Evolutionary conservation across 108 stramenopile species (phyloP).

Genomic region (Nannochloropsis gaditana): DNA sequence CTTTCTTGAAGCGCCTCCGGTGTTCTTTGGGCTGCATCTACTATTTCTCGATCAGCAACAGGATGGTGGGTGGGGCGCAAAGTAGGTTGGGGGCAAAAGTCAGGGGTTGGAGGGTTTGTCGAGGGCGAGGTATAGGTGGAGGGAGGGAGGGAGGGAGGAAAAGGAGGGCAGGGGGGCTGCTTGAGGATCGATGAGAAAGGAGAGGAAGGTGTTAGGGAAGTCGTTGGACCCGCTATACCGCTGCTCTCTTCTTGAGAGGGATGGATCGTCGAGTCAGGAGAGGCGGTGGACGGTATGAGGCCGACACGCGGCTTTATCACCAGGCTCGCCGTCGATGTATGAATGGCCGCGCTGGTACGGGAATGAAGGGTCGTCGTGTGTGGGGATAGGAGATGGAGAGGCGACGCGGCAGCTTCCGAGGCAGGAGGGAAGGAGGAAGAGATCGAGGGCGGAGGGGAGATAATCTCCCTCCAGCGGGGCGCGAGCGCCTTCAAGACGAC

Average conservation of each 20-base stretch:
- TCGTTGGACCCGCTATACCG: not conserved
- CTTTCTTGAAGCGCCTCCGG: too few species aligned
- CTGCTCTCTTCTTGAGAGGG: not conserved
- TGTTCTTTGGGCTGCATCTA: too few species aligned
- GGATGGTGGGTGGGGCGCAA: too few species aligned
- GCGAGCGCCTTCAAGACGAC: not conserved
- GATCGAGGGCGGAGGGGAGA: not conserved
- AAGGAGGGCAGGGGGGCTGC: not conserved
- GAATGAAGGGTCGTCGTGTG: not conserved
- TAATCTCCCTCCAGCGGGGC: not conserved
- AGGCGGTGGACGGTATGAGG: not conserved
- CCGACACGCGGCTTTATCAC: not conserved
- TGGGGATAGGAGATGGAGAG: not conserved
- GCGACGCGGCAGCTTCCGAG: not conserved
- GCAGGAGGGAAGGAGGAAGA: not conserved
- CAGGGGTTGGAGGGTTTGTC: not conserved
- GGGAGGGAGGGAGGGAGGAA: slow-evolving; percentile 1
- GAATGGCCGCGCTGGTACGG: not conserved
- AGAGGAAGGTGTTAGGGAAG: not conserved
- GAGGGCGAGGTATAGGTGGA: not conserved
- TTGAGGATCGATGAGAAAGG: not conserved
- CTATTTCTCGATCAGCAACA: too few species aligned
- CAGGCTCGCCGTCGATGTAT: not conserved
- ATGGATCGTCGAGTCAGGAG: not conserved
- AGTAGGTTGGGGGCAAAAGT: not conserved